Evolutionary conservation across 441 rosid genomes (phyloP), one percentile per base, ranked within the genome.

Genomic region (Populus hybrid): DNA sequence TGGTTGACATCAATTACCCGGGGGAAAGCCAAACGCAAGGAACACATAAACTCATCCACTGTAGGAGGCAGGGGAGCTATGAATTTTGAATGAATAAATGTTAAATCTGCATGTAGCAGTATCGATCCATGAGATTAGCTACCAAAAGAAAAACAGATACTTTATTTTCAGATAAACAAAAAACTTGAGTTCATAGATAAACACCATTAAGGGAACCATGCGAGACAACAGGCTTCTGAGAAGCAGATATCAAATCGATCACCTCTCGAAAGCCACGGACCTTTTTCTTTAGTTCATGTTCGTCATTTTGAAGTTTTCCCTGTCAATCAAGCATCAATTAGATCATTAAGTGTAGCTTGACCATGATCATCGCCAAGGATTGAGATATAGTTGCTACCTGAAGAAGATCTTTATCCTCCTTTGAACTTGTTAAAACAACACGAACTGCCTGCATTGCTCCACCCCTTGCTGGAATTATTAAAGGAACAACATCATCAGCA

Each of bases 181-280:
- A 66, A 69, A 77, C 65, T 42, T 20, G 35, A 71, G 68, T 65
- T 32, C 38, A 73, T 35, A 79, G 86, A 86, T 80, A 83, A 74
- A 78, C 76, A 95, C 99, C 99, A 78, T 89, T 85, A 82, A 93
- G 92, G 81, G 91, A 86, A 87, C 90, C 90, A 87, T 85, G 84
- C 84, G 91, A 89, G 88, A 95, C 88, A 67, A 91, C 80, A 82
- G 96, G 94, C 81, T 89, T 93, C 90, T 83, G 85, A 68, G 97
- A 93, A 90, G 93, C 86, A 79, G 95, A 91, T 75, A 95, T 89
- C 90, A 91, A 81, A 83, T 95, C 98, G 50, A 95, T 80, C 89
- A 93, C 96, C 88, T 93, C 98, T 70, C 97, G 87, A 74, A 95
- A 95, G 79, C 99, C 98, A 84, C 91, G 89, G 72, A 89, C 73